Evolutionary conservation across 2,329 filamentous ascomycete species (phyloP).

Genomic region (Colletotrichum aenigma): DNA sequence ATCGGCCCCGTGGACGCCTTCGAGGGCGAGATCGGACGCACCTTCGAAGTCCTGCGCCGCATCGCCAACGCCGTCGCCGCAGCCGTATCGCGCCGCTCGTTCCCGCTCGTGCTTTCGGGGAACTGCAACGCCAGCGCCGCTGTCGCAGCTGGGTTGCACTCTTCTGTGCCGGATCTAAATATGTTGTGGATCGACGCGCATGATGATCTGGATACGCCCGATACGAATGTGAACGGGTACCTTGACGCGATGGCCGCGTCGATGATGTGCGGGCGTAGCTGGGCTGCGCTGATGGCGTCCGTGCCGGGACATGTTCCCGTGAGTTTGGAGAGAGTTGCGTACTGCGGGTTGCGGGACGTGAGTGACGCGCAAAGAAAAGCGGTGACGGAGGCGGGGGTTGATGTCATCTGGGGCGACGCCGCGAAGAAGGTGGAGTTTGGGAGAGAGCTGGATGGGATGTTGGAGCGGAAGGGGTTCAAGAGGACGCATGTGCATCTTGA

Average conservation of each 20-base stretch:
- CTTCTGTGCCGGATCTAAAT: neutral
- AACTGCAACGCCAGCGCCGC: constrained; percentile 41
- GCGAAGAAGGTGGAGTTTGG: constrained; percentile 7
- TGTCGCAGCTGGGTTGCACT: constrained; percentile 36
- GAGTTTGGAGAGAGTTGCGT: neutral
- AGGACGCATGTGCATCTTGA: neutral
- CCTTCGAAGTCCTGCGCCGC: constrained; percentile 42
- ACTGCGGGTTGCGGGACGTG: neutral
- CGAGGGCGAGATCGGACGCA: constrained; percentile 42
- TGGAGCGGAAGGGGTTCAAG: neutral
- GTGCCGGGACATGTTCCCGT: constrained; percentile 2
- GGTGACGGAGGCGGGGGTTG: neutral
- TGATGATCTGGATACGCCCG: constrained; percentile 42
- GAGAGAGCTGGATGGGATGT: neutral
- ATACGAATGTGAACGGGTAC: constrained; percentile 38
- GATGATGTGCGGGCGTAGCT: constrained; percentile 38
- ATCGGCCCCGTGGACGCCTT: constrained; percentile 36
- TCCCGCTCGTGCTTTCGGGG: constrained; percentile 41
- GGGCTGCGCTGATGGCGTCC: constrained; percentile 27
- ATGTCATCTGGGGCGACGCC: neutral
- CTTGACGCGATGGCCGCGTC: constrained; percentile 39
- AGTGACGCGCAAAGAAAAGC: neutral
- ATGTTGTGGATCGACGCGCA: constrained; percentile 45
- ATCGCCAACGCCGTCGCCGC: constrained; percentile 33
- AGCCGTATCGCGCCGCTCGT: constrained; percentile 29